A percentile compares a stretch with the other conserved stretches of the same genome.
These are phyloP conservation scores for Crithidia bombi DNA, from an alignment of 208 protist species.

Conservation along the genomic window DNA sequence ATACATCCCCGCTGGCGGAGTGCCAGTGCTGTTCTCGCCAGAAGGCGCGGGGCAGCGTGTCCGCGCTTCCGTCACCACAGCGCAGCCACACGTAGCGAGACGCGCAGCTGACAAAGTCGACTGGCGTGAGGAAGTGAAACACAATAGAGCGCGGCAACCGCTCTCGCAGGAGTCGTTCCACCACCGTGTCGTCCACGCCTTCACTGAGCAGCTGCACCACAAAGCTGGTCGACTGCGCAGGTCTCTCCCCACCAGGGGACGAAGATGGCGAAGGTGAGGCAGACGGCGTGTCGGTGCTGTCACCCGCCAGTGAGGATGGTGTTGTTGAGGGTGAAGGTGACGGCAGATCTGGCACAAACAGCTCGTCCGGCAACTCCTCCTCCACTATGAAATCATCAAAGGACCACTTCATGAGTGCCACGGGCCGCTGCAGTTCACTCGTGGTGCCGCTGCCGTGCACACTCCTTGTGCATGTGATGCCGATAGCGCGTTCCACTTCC, in stretches of 20 bases:
- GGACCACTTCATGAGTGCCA: constrained; percentile 83
- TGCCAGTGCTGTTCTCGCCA: constrained; percentile 27
- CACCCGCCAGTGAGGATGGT: neutral
- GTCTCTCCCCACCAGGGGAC: neutral
- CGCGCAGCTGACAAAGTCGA: constrained; percentile 71
- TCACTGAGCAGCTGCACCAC: constrained; percentile 66
- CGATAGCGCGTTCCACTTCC: constrained; percentile 62
- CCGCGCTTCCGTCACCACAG: neutral
- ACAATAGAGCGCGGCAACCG: constrained; percentile 23
- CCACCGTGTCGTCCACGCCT: constrained; percentile 57
- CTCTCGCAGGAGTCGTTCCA: constrained; percentile 41
- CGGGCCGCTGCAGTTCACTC: constrained; percentile 35
- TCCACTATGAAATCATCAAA: constrained; percentile 86
- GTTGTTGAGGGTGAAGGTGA: neutral
- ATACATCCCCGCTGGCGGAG: constrained; percentile 39
- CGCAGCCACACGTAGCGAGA: constrained; percentile 62
- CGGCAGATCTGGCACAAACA: constrained; percentile 2
- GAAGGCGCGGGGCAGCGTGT: constrained; percentile 20
- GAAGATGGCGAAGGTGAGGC: neutral
- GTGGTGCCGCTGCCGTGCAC: neutral
- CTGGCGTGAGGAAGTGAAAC: constrained; percentile 70
- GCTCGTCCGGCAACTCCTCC: constrained; percentile 49
- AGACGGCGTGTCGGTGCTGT: neutral
- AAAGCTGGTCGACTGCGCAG: constrained; percentile 18
- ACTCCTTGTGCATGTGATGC: constrained; percentile 50